Evolutionary conservation across 306 rosid species (phyloP), one percentile per base, ranked within the genome.

Genomic region (Rosa persica): DNA sequence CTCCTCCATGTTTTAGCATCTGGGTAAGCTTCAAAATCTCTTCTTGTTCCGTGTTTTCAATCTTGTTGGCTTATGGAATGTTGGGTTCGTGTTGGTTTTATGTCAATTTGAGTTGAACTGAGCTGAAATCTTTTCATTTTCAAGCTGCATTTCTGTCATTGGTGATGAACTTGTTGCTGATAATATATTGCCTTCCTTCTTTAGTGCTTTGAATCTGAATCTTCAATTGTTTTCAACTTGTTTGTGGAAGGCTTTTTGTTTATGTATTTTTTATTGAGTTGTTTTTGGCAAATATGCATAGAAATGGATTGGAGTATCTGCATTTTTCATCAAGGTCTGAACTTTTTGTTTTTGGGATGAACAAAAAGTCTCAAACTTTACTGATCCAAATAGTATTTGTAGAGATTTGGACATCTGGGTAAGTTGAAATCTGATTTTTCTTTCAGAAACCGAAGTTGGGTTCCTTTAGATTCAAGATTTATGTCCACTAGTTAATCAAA

Each of bases 21-120:
- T 77, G 89, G 78, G 93, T 87, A 85, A 44, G 87, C 67, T 49
- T 76, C 79, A 6, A 9, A 51, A 57, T 78, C 61, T 65, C 12
- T 52, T 25, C 77, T 62, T 76, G n/a, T 67, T 71, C 1, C 0
- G 17, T 52, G 30, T 55, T 74, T 70, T 76, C 12, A 55, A 13
- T 43, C 40, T 77, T 48, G 27, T 81, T 48, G 79, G 62, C 13
- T 13, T 10, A 25, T 70, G 39, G 27, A 13, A 49, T 38, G 0
- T 1, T 47, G 7, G 46, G 27, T 39, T 66, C n/a, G 61, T 77
- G 74, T 82, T 8, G 36, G 42, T 73, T 39, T 46, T 67, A n/a
- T 78, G 76, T 75, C 16, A 60, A 80, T 51, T 78, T 76, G 78
- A 86, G 72, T 62, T 27, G 58, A 43, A 25, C 38, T 47, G 8